Base-by-base conservation (phyloP, 2,329 filamentous ascomycete species). In the Talaromyces sp. region DNA sequence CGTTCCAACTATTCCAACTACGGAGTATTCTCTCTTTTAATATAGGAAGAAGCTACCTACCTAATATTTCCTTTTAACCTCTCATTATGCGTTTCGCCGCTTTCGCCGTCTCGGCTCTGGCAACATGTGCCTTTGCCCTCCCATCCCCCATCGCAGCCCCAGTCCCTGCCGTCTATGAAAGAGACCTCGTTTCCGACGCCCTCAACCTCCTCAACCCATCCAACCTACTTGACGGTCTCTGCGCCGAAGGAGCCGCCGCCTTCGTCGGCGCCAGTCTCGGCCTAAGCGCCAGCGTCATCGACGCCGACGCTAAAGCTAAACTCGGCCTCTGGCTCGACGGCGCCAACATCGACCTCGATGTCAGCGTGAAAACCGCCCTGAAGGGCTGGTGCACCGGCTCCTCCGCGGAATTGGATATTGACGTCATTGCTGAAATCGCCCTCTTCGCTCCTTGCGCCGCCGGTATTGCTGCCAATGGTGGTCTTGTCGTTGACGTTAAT, bases 231-330 rank as follows among this genome's bases (percentile, higher is more conserved):
- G 57, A 46, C 61, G 70, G 68, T 31, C 64, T 74, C 55, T 66
- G 62, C 52, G 67, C 69, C 37, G 60, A 67, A 56, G 72, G 64
- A 61, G 72, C 71, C 53, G 72, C 71, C 28, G 72, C 72, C 53
- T 67, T 74, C 17, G 61, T 68, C 53, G 70, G 68, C 62, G 67
- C 69, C 68, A 69, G 67, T 53, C 58, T 74, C 48, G 72, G 72
- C 62, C 69, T 68, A 61, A 68, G 64, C 58, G 65, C 70, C 41
- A 64, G 63, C 48, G 58, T 56, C 13, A 65, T 74, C 56, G 61
- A 70, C 39, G 57, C 60, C 53, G 37, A 59, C 51, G 69, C 67
- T 17, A 70, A 69, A 56, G 60, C 56, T 17, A 65, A 71, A 28
- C 62, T 74, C 31, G 65, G 65, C 43, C 28, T 56, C 17, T 74